Conservation (phyloP, 179 eudicot species). For the Beta macrorhiza region DNA sequence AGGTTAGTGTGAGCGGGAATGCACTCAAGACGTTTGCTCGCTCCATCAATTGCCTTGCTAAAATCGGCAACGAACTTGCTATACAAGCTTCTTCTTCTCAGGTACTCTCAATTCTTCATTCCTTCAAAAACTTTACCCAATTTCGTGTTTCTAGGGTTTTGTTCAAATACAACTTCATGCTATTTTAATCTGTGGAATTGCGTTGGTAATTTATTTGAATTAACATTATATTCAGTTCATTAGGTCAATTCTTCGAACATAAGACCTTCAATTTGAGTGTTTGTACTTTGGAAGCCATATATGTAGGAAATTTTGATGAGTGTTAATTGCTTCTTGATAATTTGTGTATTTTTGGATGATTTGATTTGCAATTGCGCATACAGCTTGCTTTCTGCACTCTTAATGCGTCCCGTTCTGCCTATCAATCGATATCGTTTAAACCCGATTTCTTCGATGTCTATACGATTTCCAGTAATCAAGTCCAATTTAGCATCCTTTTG, state of each 20-base stretch:
- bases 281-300: background rate
- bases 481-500: constrained; percentile 86
- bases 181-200: background rate
- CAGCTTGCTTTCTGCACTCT: constrained; percentile 78
- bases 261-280: background rate
- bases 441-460: constrained; percentile 75
- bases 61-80: constrained; percentile 87
- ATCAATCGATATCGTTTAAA: constrained; percentile 71
- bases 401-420: constrained; percentile 91
- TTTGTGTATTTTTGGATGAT: background rate
- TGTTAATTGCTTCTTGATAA: background rate
- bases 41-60: constrained; percentile 79
- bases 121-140: background rate
- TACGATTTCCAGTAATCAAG: constrained; percentile 48
- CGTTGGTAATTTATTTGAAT: too few relatives aligned
- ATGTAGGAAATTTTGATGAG: background rate
- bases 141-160: constrained; percentile 23
- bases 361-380: constrained; percentile 10
- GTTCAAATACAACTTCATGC: background rate
- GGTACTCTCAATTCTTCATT: constrained; percentile 36
- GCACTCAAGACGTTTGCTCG: constrained; percentile 78
- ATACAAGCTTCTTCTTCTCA: constrained; percentile 83
- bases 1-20: constrained; percentile 71
- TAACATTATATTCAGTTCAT: background rate
- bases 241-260: background rate